Base-by-base conservation (phyloP, 345 rosid species). In the Limnanthes douglasii region DNA sequence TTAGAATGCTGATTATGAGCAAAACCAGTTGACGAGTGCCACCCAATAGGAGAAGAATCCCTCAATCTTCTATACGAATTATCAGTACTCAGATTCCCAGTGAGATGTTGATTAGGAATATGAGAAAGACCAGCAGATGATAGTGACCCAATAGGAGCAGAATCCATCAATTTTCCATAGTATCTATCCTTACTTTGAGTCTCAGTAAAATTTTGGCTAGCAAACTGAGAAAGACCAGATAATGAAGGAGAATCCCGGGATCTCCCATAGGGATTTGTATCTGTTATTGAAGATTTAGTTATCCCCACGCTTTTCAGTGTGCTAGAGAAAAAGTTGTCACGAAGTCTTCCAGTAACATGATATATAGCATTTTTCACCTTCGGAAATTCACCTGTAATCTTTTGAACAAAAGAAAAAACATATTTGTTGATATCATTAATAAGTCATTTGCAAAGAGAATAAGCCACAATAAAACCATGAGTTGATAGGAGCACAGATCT, bases 361-460 rank as follows among this genome's bases (percentile, higher is more conserved):
- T 68, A 64, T 12, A 83, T 41, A 6, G 92, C 80, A 39, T 61
- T 66, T 52, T 68, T 61, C 37, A 83, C 86, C 7, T 49, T 61
- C 26, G 41, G 8, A 37, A 67, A 48, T 29, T 65, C 78, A 45
- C 92, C 95, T 15, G 70, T 68, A 51, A 81, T 70, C 94, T 81
- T 60, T 60, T 41, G 41, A 60, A 34, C 19, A 38, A 18, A 30
- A 34, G 48, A 57, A 36, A 8, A 37, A 19, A n/a, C n/a, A n/a
- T n/a, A n/a, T n/a, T n/a, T n/a, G n/a, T n/a, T n/a, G n/a, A n/a
- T n/a, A n/a, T n/a, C n/a, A n/a, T n/a, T n/a, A n/a, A n/a, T n/a
- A n/a, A n/a, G n/a, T n/a, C n/a, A n/a, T n/a, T n/a, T n/a, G n/a
- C n/a, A n/a, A n/a, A n/a, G n/a, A 31, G 10, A 40, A 48, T 5